A percentile compares a stretch with the other conserved stretches of the same genome.
Evolutionary conservation across 1,284 basidiomycete genomes (phyloP).

Genomic region (Cryptococcus maquisensis): DNA sequence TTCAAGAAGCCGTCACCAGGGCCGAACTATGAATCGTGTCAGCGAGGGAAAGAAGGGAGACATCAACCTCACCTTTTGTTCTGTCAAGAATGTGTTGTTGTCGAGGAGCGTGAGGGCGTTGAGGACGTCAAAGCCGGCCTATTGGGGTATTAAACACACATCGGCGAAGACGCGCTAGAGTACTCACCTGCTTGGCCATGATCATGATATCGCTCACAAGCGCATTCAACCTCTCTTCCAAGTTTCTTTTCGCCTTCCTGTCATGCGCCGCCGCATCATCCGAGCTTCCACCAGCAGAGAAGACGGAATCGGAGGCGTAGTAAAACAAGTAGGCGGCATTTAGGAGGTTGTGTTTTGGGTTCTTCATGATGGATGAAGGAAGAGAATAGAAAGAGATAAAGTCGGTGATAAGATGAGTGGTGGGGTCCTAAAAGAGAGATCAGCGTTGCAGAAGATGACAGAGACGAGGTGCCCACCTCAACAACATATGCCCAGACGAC

Average conservation of each 20-base stretch:
- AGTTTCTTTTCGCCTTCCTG: conserved; percentile 57
- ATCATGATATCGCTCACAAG: conserved; percentile 75
- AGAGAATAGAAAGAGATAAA: conserved; percentile 96
- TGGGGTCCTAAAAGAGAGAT: conserved; percentile 60
- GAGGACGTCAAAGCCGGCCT: conserved; percentile 89
- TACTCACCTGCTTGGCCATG: conserved; percentile 60
- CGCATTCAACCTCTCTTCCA: conserved; percentile 67
- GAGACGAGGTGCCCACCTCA: conserved; percentile 59
- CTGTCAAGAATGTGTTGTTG: conserved; percentile 74
- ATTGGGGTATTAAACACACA: background rate
- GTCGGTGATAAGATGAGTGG: conserved; percentile 81
- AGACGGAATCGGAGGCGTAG: conserved; percentile 50
- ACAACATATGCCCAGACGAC: conserved; percentile 97
- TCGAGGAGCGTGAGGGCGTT: conserved; percentile 95
- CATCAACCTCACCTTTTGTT: conserved; percentile 65
- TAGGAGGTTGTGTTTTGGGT: conserved; percentile 46
- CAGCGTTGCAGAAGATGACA: background rate
- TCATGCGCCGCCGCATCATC: conserved; percentile 39
- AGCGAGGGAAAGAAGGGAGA: background rate
- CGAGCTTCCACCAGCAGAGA: conserved; percentile 34
- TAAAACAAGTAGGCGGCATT: conserved; percentile 57
- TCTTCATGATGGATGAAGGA: conserved; percentile 62
- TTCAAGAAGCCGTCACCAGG: conserved; percentile 76
- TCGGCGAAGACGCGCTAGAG: background rate
- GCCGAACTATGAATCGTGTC: conserved; percentile 63